Evolutionary conservation across 305 asterid species (phyloP), one percentile per base, ranked within the genome.

Genomic region (Solanum chacoense): DNA sequence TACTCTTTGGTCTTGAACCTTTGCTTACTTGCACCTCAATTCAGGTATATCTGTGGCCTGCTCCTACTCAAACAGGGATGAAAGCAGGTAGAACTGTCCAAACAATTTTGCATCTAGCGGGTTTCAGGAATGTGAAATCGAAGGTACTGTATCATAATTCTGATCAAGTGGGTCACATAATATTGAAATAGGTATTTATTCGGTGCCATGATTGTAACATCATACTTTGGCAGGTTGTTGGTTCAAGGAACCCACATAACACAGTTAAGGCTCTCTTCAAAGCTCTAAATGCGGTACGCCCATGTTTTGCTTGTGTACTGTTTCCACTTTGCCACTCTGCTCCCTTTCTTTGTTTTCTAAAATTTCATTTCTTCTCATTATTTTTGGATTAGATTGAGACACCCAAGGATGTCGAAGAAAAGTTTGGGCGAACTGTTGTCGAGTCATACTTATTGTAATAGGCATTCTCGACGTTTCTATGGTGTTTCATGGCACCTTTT

Each of bases 21-120:
- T 45, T 85, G 84, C 84, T 78, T 80, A 72, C 20, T 84, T 90
- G 80, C 63, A 34, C 73, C 88, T 80, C 69, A 85, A 88, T 24
- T 89, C 88, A 96, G 99, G 94, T 97, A 86, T 96, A 95, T 93
- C 97, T 95, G 89, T 96, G 99, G 98, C 99, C 99, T 87, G 99
- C 98, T 88, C 75, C 94, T 76, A 94, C 98, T 55, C 93, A 87
- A 86, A 91, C 98, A 6, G 99, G 99, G 91, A 93, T 96, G 96
- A 96, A 94, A 92, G 98, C 98, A 67, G 98, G 98, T 92, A 94
- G 91, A 93, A 96, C 98, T 22, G 98, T 93, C 59, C 94, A 96
- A 91, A 89, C 94, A 80, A 92, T 97, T 88, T 95, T 97, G 85
- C 77, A 88, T 91, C 94, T 97, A 90, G 98, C 99, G 34, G 98